phyloP scores from a whole-genome alignment of 192 early-diverging fungal genomes.

The Gigaspora rosea region DNA sequence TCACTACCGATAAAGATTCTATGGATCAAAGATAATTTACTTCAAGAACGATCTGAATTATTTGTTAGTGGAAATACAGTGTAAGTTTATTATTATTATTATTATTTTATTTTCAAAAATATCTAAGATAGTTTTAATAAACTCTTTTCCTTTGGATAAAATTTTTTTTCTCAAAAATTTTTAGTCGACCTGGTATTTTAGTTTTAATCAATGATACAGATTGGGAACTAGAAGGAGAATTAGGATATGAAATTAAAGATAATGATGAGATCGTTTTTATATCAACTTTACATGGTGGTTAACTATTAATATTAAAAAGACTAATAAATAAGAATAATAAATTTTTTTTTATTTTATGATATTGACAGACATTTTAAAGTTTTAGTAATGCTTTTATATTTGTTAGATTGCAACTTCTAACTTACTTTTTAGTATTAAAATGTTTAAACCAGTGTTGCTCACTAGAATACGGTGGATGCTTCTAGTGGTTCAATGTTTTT shows the following conservation, averaged over 20 bases:
- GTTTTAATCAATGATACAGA: conserved; percentile 94
- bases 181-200: conserved; percentile 90
- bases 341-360: too few species aligned
- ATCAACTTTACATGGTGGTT: conserved; percentile 98
- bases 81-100: conserved; percentile 47
- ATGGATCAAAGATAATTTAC: conserved; percentile 65
- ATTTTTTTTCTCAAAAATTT: too few species aligned
- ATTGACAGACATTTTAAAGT: too few species aligned
- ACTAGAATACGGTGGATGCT: too few species aligned
- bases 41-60: conserved; percentile 80
- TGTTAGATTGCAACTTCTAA: too few species aligned
- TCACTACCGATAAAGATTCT: conserved; percentile 42
- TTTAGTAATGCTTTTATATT: too few species aligned
- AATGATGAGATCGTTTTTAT: conserved; percentile 90
- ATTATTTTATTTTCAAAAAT: not conserved
- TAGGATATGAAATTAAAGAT: conserved; percentile 78
- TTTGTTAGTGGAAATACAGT: conserved; percentile 84
- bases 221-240: conserved; percentile 93
- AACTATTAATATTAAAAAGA: not conserved
- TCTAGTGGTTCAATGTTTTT: too few species aligned
- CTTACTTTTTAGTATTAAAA: too few species aligned
- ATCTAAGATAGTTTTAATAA: not conserved
- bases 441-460: too few species aligned
- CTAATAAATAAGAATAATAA: too few species aligned
- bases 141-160: not conserved